Conservation (phyloP, 106 monocot species). For the Dioscorea zingiberensis region DNA sequence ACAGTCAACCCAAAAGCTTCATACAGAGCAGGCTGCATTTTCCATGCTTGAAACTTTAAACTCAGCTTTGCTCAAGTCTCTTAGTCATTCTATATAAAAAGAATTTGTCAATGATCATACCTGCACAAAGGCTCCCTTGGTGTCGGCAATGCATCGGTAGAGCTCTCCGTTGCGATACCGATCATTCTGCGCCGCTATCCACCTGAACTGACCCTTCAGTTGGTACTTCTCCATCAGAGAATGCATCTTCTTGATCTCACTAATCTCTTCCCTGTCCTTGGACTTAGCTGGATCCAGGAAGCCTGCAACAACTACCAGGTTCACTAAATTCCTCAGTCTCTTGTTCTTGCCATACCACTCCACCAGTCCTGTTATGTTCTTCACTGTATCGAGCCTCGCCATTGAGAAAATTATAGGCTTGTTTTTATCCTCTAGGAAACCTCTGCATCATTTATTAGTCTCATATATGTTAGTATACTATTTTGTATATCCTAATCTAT, state of each 20-base stretch:
- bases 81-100: no score
- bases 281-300: constrained; percentile 79
- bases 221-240: constrained; percentile 72
- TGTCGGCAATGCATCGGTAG: constrained; percentile 86
- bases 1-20: constrained; percentile 97
- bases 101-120: background rate
- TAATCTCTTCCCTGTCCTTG: constrained; percentile 89
- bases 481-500: no score
- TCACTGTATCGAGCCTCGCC: constrained; percentile 94
- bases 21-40: constrained; percentile 76
- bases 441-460: constrained; percentile 29
- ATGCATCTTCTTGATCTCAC: constrained; percentile 96
- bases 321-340: constrained; percentile 73
- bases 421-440: constrained; percentile 56
- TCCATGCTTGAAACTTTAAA: no score
- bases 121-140: constrained; percentile 94
- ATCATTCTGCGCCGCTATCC: constrained; percentile 88
- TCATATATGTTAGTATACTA: background rate
- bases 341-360: constrained; percentile 94
- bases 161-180: constrained; percentile 80
- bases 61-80: no score
- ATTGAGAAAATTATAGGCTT: constrained; percentile 98
- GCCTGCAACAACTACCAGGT: constrained; percentile 88
- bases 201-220: constrained; percentile 75
- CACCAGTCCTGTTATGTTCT: constrained; percentile 85